phyloP scores from a whole-genome alignment of 768 basidiomycete genomes.

The Bullera alba region DNA sequence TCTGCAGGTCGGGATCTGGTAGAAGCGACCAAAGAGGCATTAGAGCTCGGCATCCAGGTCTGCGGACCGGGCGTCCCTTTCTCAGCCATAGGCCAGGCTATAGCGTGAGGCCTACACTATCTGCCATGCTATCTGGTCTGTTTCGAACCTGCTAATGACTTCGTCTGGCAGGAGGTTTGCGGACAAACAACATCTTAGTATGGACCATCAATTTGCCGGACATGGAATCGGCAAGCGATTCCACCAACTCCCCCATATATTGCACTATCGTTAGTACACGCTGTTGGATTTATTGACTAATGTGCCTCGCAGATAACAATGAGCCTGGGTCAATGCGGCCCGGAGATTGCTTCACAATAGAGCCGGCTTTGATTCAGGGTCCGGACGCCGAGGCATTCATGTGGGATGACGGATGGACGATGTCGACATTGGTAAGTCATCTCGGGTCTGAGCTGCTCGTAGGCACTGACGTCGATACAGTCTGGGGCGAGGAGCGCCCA shows the following conservation, averaged over 20 bases:
- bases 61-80: constrained; percentile 70
- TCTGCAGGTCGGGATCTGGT: constrained; percentile 62
- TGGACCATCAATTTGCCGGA: constrained; percentile 68
- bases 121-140: constrained; percentile 5
- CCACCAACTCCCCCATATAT: constrained; percentile 74
- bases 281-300: background rate
- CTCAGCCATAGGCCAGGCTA: constrained; percentile 63
- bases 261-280: constrained; percentile 60
- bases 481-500: constrained; percentile 76
- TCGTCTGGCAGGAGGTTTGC: constrained; percentile 25
- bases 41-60: constrained; percentile 62
- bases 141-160: background rate
- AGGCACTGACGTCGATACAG: constrained; percentile 46
- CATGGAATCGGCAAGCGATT: constrained; percentile 82
- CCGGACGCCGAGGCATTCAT: constrained; percentile 61
- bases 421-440: constrained; percentile 67
- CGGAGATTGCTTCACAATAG: constrained; percentile 89
- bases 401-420: constrained; percentile 89
- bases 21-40: constrained; percentile 56
- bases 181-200: constrained; percentile 51
- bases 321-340: constrained; percentile 74
- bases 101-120: constrained; percentile 49
- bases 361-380: constrained; percentile 77
- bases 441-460: background rate
- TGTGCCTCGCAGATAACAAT: constrained; percentile 61